These are phyloP conservation scores for Cladosporium halotolerans DNA, from an alignment of 2,329 filamentous ascomycete genomes.

Conservation along the genomic window DNA sequence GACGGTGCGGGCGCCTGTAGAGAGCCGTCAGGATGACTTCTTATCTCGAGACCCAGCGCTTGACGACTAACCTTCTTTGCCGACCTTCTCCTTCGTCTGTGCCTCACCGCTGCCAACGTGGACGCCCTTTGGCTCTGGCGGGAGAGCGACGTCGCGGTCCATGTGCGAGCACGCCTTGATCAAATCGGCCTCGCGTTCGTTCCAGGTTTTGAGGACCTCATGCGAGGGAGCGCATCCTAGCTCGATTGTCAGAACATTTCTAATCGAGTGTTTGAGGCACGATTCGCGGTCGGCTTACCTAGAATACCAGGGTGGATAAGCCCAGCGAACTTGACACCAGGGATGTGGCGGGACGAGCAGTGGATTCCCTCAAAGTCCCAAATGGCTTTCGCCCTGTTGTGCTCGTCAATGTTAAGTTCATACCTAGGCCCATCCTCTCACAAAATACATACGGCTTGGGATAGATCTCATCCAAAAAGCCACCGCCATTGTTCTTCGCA, in stretches of 20 bases:
- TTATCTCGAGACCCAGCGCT: not conserved
- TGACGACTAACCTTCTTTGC: slow-evolving; percentile 54
- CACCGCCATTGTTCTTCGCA: slow-evolving; percentile 72
- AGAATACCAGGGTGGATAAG: slow-evolving; percentile 89
- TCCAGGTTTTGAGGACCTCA: slow-evolving; percentile 75
- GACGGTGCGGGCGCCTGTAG: slow-evolving; percentile 61
- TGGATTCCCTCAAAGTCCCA: slow-evolving; percentile 75
- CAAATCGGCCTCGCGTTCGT: slow-evolving; percentile 72
- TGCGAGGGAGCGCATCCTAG: slow-evolving; percentile 75
- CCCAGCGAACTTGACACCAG: slow-evolving; percentile 75
- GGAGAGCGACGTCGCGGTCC: slow-evolving; percentile 66
- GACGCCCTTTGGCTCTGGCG: slow-evolving; percentile 63
- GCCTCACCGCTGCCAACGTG: slow-evolving; percentile 61
- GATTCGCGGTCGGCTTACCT: not conserved
- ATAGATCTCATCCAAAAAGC: slow-evolving; percentile 82
- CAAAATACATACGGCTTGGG: slow-evolving; percentile 61
- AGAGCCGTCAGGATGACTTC: not conserved
- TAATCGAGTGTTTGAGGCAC: no score
- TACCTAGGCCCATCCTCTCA: not conserved
- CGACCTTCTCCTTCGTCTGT: slow-evolving; percentile 60
- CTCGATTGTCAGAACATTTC: not conserved
- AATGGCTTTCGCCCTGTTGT: slow-evolving; percentile 61
- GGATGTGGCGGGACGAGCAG: slow-evolving; percentile 80
- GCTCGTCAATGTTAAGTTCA: not conserved
- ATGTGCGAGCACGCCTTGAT: slow-evolving; percentile 62